Base-by-base conservation (phyloP, 768 basidiomycete species). In the Thelephora ganbajun region DNA sequence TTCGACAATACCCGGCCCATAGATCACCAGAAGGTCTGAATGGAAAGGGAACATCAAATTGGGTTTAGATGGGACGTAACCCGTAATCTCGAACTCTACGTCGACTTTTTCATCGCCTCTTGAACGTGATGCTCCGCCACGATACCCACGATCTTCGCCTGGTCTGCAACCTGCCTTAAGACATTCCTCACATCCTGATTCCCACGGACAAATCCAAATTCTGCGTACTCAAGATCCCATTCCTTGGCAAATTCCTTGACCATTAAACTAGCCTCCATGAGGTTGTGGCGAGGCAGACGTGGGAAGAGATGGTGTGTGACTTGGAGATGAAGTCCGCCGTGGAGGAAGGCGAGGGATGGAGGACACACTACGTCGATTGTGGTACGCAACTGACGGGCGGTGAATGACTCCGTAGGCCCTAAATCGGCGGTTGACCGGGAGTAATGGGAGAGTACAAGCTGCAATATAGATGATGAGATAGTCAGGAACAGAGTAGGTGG, bases 291-390 rank as follows among this genome's bases (percentile, higher is more conserved):
- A 2, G 96, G 96, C 1, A 97, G 70, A 11, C 96, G 81, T 16
- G 96, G 96, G 69, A 97, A 97, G 50, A 98, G 74, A 63, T 97
- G 93, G 56, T 99, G 96, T 2, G 94, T 91, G 37, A 97, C 89
- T 64, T 99, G 96, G 11, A 98, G 78, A 56, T 99, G 90, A 16
- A 99, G 76, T n/a, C 96, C 96, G 11, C 96, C 96, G 58, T 99
- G 96, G 33, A 99, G 65, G 59, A 92, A 97, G 45, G 75, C 86
- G 55, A 97, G 72, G 30, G 78, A 76, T 1, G 81, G 71, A 2
- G 80, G 77, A 64, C 96, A 98, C 51, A 87, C 77, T 36, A 99
- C 90, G 62, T 99, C 96, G 41, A 88, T 84, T 0, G 96, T 98
- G n/a, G 96, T 99, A 43, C 96, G 84, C 56, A 99, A 68, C 62